Evolutionary conservation across 2,329 filamentous ascomycete genomes (phyloP).

Genomic region (Cordyceps cateniannulata): DNA sequence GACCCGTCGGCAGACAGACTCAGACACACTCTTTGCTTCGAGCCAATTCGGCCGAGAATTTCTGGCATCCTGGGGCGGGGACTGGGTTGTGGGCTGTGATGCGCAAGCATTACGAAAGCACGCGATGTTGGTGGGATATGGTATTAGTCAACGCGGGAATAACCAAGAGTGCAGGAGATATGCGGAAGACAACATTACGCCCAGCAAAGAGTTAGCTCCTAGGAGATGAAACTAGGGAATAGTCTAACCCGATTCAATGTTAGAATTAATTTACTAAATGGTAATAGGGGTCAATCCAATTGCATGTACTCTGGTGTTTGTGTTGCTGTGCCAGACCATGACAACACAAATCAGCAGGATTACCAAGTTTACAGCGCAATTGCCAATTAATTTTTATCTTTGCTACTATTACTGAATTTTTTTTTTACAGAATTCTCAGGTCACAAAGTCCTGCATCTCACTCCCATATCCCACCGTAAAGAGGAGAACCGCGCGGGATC

Average conservation of each 20-base stretch:
- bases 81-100: not conserved
- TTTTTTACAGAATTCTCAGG: too few relatives aligned
- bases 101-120: not conserved
- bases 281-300: too few relatives aligned
- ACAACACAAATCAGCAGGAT: not conserved
- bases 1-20: too few relatives aligned
- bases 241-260: too few relatives aligned
- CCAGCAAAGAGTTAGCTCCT: not conserved
- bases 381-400: not conserved
- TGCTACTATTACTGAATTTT: too few relatives aligned
- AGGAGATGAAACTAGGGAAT: too few relatives aligned
- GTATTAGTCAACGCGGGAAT: slow-evolving; percentile 1
- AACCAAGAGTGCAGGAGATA: not conserved
- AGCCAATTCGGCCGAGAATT: not conserved
- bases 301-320: too few relatives aligned
- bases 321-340: not conserved
- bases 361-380: not conserved
- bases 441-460: not conserved
- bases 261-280: too few relatives aligned
- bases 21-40: not conserved
- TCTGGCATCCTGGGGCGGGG: not conserved
- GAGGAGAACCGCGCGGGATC: not conserved
- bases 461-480: not conserved
- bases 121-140: slow-evolving; percentile 7
- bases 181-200: not conserved